Conservation (phyloP, 305 asterid species). For the Solanum hybrid region DNA sequence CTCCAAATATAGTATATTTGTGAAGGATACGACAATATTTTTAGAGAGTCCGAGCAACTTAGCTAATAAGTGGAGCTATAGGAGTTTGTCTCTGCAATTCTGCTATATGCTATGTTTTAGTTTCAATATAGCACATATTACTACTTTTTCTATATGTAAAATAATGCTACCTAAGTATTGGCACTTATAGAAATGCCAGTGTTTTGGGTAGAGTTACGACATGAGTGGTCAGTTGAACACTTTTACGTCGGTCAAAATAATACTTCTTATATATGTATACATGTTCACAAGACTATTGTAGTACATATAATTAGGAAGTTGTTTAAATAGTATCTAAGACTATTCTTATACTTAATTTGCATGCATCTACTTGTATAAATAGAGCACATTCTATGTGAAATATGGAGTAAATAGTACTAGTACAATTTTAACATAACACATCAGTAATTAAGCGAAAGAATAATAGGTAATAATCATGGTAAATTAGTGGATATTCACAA, state of each 20-base stretch:
- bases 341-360: too few species aligned
- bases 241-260: neutral
- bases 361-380: too few species aligned
- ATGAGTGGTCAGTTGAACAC: neutral
- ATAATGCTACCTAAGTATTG: neutral
- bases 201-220: neutral
- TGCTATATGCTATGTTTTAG: neutral
- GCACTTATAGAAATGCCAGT: neutral
- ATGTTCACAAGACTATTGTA: neutral
- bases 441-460: too few species aligned
- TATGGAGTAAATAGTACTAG: too few species aligned
- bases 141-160: neutral
- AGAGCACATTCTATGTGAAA: too few species aligned
- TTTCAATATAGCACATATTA: neutral
- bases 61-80: neutral
- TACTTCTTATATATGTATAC: neutral
- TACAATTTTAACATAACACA: too few species aligned
- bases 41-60: too few species aligned
- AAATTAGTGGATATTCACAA: too few species aligned
- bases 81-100: neutral
- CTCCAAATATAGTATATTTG: neutral
- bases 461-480: too few species aligned
- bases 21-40: neutral
- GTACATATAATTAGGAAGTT: neutral
- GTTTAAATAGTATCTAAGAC: too few species aligned